Conservation (phyloP, 768 basidiomycete species). For the Pholiota molesta region DNA sequence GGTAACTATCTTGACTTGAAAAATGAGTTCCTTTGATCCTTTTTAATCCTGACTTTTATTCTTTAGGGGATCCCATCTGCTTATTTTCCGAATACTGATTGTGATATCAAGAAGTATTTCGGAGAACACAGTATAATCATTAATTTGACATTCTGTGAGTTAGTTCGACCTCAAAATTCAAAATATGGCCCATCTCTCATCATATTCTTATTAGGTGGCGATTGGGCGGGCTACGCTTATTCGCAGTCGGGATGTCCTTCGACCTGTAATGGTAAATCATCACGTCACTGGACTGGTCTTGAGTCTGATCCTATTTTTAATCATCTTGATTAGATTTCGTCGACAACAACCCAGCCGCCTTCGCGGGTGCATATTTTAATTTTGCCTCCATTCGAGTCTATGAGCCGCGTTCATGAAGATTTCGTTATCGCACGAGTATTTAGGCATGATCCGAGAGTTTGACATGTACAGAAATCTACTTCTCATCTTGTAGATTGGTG, state of each 20-base stretch:
- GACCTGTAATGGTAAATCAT: constrained; percentile 47
- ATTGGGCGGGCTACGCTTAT: constrained; percentile 63
- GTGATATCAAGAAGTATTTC: constrained; percentile 63
- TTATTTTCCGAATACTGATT: constrained; percentile 60
- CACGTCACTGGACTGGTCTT: too few relatives aligned
- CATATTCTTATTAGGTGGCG: constrained; percentile 23
- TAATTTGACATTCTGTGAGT: constrained; percentile 50
- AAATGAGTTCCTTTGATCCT: neutral
- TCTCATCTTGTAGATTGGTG: too few relatives aligned
- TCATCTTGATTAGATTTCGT: constrained; percentile 45
- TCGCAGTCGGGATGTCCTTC: constrained; percentile 53
- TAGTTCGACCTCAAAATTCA: constrained; percentile 6
- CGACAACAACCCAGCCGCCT: constrained; percentile 63
- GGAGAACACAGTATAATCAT: constrained; percentile 65
- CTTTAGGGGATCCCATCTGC: constrained; percentile 57
- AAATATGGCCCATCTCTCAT: neutral
- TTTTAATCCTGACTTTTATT: neutral
- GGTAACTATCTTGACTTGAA: constrained; percentile 26
- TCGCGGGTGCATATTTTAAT: constrained; percentile 68
- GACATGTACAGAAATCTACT: too few relatives aligned
- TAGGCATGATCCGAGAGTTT: neutral
- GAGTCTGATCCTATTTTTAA: neutral
- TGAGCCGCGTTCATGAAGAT: constrained; percentile 3
- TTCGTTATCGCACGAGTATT: neutral
- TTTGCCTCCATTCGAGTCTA: constrained; percentile 57